Evolutionary conservation across 306 rosid species (phyloP).

Genomic region (Ceratonia siliqua): DNA sequence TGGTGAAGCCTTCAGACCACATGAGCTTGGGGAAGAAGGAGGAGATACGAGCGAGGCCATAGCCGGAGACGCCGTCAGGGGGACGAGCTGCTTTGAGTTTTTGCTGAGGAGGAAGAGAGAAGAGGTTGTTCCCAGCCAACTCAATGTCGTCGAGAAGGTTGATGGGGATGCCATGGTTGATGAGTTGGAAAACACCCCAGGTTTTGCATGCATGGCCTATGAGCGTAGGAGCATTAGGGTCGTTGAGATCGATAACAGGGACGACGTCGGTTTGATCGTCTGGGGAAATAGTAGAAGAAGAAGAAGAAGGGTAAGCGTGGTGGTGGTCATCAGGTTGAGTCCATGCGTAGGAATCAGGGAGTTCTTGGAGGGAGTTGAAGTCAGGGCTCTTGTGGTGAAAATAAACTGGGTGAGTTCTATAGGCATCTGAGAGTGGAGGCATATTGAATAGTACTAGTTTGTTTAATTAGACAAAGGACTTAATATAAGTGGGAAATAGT

Average conservation of each 20-base stretch:
- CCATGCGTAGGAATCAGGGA: constrained; percentile 89
- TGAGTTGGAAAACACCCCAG: constrained; percentile 87
- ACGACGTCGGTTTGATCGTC: constrained; percentile 32
- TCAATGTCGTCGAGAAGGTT: constrained; percentile 57
- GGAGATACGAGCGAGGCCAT: constrained; percentile 79
- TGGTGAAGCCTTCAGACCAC: constrained; percentile 97
- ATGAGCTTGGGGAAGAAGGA: constrained; percentile 92
- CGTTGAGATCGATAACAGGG: constrained; percentile 66
- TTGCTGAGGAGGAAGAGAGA: constrained; percentile 61
- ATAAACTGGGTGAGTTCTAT: constrained; percentile 58
- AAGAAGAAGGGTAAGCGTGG: neutral
- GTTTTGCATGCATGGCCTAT: constrained; percentile 74
- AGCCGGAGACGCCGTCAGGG: constrained; percentile 71
- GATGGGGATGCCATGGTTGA: constrained; percentile 60
- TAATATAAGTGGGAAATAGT: constrained; percentile 13
- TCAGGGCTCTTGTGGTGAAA: constrained; percentile 63
- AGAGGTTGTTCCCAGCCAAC: constrained; percentile 43
- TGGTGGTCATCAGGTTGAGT: constrained; percentile 21
- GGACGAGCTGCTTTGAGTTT: constrained; percentile 77
- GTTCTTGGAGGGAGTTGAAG: constrained; percentile 60
- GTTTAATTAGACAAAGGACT: neutral
- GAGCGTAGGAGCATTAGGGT: constrained; percentile 59
- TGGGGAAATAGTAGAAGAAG: neutral
- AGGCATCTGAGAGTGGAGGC: constrained; percentile 78
- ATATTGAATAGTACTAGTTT: constrained; percentile 33